These are phyloP conservation scores for Eucalyptus lansdowneana DNA, from an alignment of 345 rosid genomes.

Conservation along the genomic window DNA sequence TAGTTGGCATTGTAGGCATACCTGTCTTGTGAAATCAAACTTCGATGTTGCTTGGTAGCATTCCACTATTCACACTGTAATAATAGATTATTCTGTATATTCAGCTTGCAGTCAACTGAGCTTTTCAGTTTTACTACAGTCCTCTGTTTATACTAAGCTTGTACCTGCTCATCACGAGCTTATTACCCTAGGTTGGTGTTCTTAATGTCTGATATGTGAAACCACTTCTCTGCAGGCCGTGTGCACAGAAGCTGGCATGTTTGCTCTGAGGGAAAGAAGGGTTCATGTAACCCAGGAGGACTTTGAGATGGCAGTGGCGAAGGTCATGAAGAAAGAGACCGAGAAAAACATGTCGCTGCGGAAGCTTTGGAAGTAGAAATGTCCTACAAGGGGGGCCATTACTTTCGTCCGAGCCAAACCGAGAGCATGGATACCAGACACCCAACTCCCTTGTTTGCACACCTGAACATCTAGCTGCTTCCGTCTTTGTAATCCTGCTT, in stretches of 20 bases:
- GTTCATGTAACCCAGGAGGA: constrained; percentile 98
- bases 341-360: constrained; percentile 98
- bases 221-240: constrained; percentile 52
- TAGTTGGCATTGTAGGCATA: not conserved
- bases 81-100: not conserved
- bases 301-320: constrained; percentile 98
- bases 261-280: constrained; percentile 95
- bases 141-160: not conserved
- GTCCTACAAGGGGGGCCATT: not conserved
- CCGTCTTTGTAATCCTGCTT: not conserved
- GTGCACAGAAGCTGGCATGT: constrained; percentile 99
- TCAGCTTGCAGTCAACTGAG: not conserved
- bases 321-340: constrained; percentile 99
- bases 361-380: constrained; percentile 84
- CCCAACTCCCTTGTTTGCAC: not conserved
- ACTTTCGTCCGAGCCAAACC: not conserved
- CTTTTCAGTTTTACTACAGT: not conserved
- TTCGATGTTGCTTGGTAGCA: not conserved
- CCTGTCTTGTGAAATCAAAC: not conserved
- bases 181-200: not conserved
- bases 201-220: not conserved
- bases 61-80: not conserved
- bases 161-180: not conserved
- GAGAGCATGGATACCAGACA: not conserved
- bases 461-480: not conserved